Evolutionary conservation across 331 rosid genomes (phyloP).

Genomic region (Quercus phellos): DNA sequence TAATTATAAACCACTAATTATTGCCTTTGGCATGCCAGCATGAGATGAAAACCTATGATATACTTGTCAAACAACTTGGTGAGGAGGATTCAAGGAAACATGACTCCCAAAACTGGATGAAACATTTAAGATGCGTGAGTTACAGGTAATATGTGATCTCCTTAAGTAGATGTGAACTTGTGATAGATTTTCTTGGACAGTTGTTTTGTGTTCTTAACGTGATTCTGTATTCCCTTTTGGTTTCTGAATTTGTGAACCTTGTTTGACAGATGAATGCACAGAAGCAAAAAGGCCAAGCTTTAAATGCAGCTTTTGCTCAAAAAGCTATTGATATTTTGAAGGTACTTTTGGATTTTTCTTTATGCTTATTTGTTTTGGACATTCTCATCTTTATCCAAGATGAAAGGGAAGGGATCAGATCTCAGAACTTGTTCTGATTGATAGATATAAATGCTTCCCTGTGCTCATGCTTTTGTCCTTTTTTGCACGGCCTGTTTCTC

Average conservation of each 20-base stretch:
- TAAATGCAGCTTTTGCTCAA: slow-evolving; percentile 80
- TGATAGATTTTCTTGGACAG: neutral
- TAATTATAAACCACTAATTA: slow-evolving; percentile 13
- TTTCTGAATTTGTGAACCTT: neutral
- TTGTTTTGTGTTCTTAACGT: neutral
- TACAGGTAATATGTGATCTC: slow-evolving; percentile 48
- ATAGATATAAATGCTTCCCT: neutral
- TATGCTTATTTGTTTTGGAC: neutral
- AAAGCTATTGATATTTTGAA: slow-evolving; percentile 84
- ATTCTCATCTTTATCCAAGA: neutral
- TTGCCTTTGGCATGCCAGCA: slow-evolving; percentile 52
- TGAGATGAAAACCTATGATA: slow-evolving; percentile 92
- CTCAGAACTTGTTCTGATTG: neutral
- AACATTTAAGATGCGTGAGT: slow-evolving; percentile 92
- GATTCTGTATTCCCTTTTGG: neutral
- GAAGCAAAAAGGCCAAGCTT: slow-evolving; percentile 91
- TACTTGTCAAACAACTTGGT: slow-evolving; percentile 95
- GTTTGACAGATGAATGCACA: slow-evolving; percentile 74
- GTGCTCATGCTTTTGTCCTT: too few relatives aligned
- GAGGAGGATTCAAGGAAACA: slow-evolving; percentile 93
- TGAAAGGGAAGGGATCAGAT: too few relatives aligned
- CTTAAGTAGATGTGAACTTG: neutral
- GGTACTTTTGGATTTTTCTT: slow-evolving; percentile 35
- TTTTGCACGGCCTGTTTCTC: too few relatives aligned
- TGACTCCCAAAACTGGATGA: slow-evolving; percentile 94